Evolutionary conservation across 306 rosid genomes (phyloP).

Genomic region (Sphenostylis stenocarpa): DNA sequence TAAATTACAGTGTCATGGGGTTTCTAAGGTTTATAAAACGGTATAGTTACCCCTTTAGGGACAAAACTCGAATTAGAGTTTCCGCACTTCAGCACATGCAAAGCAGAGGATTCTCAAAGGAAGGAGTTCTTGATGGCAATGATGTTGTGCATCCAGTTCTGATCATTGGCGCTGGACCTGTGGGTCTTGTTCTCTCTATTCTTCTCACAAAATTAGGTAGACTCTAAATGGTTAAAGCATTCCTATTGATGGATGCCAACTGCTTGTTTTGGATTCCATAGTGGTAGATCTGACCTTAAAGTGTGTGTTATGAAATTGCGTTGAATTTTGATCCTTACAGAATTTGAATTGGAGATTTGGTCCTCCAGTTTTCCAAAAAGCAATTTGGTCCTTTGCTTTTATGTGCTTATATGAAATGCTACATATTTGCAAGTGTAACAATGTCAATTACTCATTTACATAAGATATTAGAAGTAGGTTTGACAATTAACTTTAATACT

Average conservation of each 20-base stretch:
- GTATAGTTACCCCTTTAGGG: constrained; percentile 32
- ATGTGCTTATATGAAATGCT: no score
- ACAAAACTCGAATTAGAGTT: constrained; percentile 39
- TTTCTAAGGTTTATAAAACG: constrained; percentile 47
- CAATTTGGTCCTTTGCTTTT: no score
- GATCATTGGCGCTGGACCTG: constrained; percentile 89
- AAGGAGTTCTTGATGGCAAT: constrained; percentile 41
- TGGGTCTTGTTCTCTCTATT: constrained; percentile 83
- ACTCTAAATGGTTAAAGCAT: neutral
- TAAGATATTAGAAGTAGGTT: no score
- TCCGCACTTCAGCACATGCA: constrained; percentile 33
- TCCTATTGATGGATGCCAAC: neutral
- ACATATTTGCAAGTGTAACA: no score
- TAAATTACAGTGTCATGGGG: constrained; percentile 49
- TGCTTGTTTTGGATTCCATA: constrained; percentile 6
- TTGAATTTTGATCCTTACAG: neutral
- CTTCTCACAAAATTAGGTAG: constrained; percentile 86
- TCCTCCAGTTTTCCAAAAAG: no score
- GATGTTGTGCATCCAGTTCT: constrained; percentile 71
- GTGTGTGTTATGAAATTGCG: neutral
- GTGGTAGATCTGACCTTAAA: neutral
- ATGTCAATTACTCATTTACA: no score
- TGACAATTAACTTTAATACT: no score
- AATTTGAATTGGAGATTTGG: no score
- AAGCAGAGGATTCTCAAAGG: constrained; percentile 56